Evolutionary conservation across 2,329 filamentous ascomycete genomes (phyloP).

Genomic region (Emericellopsis atlantica): DNA sequence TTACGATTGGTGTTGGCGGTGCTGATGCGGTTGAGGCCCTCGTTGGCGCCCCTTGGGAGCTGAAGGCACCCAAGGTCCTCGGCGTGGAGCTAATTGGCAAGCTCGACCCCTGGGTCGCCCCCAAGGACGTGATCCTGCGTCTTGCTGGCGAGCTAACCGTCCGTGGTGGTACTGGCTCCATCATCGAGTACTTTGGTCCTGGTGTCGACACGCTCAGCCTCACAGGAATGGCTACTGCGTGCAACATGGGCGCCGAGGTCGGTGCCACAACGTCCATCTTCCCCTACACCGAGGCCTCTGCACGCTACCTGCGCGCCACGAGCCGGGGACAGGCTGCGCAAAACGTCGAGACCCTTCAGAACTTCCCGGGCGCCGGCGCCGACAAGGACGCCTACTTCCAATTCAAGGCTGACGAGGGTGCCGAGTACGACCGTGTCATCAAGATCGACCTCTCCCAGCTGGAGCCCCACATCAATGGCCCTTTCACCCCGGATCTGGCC

Average conservation of each 20-base stretch:
- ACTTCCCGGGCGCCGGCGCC: conserved; percentile 30
- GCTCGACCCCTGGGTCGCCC: conserved; percentile 81
- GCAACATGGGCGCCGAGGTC: conserved; percentile 84
- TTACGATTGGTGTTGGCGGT: conserved; percentile 93
- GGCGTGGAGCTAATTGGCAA: conserved; percentile 75
- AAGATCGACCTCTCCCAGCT: conserved; percentile 81
- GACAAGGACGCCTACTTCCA: conserved; percentile 41
- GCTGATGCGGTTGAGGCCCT: conserved; percentile 95
- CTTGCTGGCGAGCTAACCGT: conserved; percentile 87
- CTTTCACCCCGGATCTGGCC: conserved; percentile 90
- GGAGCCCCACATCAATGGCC: conserved; percentile 94
- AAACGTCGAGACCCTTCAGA: conserved; percentile 49
- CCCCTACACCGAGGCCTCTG: conserved; percentile 76
- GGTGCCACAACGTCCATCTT: conserved; percentile 94
- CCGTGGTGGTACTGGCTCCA: conserved; percentile 82
- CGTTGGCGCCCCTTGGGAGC: conserved; percentile 92
- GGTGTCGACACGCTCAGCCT: conserved; percentile 81
- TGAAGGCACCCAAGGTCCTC: conserved; percentile 85
- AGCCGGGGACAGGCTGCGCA: conserved; percentile 52
- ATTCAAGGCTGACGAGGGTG: conserved; percentile 66
- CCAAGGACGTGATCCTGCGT: conserved; percentile 89
- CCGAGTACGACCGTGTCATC: conserved; percentile 82
- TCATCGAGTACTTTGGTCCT: conserved; percentile 88
- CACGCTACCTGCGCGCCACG: conserved; percentile 78
- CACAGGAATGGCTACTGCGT: conserved; percentile 87